A percentile compares a stretch with the other conserved stretches of the same genome.
phyloP scores from a whole-genome alignment of 345 rosid genomes.

The Populus deltoides region DNA sequence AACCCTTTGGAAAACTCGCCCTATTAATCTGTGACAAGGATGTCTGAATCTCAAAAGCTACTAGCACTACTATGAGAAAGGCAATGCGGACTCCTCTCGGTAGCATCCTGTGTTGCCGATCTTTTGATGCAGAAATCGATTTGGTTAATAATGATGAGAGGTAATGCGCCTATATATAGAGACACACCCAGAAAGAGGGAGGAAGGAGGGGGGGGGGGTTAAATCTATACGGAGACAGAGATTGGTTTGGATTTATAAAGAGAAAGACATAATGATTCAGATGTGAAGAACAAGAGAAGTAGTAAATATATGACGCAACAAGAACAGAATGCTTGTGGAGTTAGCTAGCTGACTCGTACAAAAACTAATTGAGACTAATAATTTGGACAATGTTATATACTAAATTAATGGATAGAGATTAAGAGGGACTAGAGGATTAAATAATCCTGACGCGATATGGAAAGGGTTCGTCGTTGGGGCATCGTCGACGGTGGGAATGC shows the following conservation, averaged over 20 bases:
- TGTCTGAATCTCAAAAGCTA: constrained; percentile 5
- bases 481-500: too few relatives aligned
- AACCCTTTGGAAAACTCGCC: constrained; percentile 54
- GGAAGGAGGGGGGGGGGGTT: neutral
- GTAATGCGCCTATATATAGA: neutral
- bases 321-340: neutral
- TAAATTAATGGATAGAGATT: neutral
- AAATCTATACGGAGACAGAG: neutral
- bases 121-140: neutral
- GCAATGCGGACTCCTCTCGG: neutral
- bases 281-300: neutral
- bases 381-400: neutral
- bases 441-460: neutral
- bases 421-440: neutral
- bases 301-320: neutral
- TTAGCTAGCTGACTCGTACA: neutral
- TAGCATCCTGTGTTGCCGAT: neutral
- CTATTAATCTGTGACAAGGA: constrained; percentile 28
- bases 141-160: neutral
- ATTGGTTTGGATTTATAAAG: neutral
- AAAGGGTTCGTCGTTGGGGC: neutral
- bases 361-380: neutral
- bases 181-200: neutral
- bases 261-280: neutral
- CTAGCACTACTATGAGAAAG: neutral